phyloP scores from a whole-genome alignment of 306 rosid species.

The Cicer chorassanicum region DNA sequence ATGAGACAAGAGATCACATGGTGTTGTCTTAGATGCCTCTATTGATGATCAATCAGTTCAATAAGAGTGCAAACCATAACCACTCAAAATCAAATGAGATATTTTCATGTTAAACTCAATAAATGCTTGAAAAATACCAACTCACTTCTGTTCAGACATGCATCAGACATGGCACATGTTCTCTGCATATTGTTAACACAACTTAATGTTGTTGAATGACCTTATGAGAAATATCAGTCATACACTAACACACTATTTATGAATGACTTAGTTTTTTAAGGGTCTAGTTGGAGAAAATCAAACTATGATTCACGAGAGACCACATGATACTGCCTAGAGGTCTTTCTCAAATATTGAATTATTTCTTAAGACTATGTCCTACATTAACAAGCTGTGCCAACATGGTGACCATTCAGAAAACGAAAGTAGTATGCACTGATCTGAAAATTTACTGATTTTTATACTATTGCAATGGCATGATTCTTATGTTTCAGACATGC shows the following conservation, averaged over 20 bases:
- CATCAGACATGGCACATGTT: constrained; percentile 4
- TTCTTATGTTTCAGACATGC: background rate
- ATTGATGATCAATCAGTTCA: background rate
- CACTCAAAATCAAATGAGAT: constrained; percentile 25
- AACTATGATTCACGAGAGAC: background rate
- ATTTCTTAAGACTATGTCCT: background rate
- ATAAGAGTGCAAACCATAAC: background rate
- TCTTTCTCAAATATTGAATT: background rate
- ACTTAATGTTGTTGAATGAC: background rate
- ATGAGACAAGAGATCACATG: constrained; percentile 39
- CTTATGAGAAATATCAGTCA: background rate
- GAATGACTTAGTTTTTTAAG: background rate
- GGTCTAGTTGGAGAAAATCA: background rate
- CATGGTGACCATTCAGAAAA: background rate
- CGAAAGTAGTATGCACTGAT: background rate
- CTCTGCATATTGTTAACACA: background rate
- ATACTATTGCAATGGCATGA: background rate
- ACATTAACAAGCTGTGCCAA: background rate
- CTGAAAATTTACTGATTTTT: background rate
- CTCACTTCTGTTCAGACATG: background rate
- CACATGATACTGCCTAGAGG: constrained; percentile 1
- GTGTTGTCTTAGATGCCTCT: constrained; percentile 13
- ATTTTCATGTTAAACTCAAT: background rate
- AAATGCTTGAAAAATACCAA: background rate
- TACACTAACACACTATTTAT: background rate